Evolutionary conservation across 139 green algal species (phyloP).

Genomic region (Nannochloris sp.): DNA sequence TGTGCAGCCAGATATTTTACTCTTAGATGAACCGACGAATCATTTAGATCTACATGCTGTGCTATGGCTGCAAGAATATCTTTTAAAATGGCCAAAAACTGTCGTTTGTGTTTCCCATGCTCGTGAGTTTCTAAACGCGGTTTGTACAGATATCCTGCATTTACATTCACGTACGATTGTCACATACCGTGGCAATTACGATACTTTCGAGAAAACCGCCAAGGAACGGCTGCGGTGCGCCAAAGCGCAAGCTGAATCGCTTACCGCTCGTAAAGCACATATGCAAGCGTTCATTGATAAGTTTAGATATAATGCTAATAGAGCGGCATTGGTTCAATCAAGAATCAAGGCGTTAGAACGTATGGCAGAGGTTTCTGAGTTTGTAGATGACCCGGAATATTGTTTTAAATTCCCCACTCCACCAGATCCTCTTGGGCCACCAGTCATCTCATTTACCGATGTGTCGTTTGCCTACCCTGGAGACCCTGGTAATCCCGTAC

Average conservation of each 20-base stretch:
- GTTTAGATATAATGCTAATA: slow-evolving; percentile 87
- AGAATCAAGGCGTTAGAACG: slow-evolving; percentile 90
- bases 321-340: slow-evolving; percentile 81
- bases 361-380: slow-evolving; percentile 61
- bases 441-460: slow-evolving; percentile 25
- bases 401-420: slow-evolving; percentile 65
- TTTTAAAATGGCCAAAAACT: slow-evolving; percentile 67
- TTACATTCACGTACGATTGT: slow-evolving; percentile 60
- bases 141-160: slow-evolving; percentile 85
- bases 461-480: slow-evolving; percentile 20
- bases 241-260: slow-evolving; percentile 54
- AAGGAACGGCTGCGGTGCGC: slow-evolving; percentile 48
- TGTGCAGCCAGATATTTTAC: slow-evolving; percentile 73
- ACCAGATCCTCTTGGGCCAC: slow-evolving; percentile 4
- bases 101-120: slow-evolving; percentile 80
- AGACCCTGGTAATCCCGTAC: slow-evolving; percentile 33
- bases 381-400: slow-evolving; percentile 57
- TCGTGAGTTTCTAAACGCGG: slow-evolving; percentile 79
- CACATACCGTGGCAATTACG: slow-evolving; percentile 80
- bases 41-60: slow-evolving; percentile 71
- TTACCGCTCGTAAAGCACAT: slow-evolving; percentile 58
- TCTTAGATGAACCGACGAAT: slow-evolving; percentile 84
- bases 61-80: slow-evolving; percentile 71
- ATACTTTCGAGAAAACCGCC: slow-evolving; percentile 69
- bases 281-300: slow-evolving; percentile 88